Conservation (phyloP, 2,329 filamentous ascomycete species). For the Hypoxylon sp. region DNA sequence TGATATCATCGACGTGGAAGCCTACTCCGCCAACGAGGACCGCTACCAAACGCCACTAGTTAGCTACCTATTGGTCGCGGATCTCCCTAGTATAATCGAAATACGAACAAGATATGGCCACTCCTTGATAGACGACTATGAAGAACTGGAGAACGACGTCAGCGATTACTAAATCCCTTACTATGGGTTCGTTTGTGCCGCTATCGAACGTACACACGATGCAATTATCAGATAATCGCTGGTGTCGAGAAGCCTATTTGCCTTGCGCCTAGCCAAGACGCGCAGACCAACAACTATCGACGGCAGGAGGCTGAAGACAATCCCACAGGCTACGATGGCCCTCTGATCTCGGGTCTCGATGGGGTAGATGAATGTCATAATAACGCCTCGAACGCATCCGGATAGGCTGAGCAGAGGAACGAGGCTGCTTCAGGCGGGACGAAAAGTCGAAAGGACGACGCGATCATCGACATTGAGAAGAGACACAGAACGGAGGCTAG, state of each 20-base stretch:
- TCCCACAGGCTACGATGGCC: slow-evolving; percentile 38
- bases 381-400: slow-evolving; percentile 30
- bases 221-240: slow-evolving; percentile 47
- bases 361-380: slow-evolving; percentile 44
- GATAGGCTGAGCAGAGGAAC: slow-evolving; percentile 3
- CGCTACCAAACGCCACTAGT: slow-evolving; percentile 29
- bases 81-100: neutral
- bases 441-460: slow-evolving; percentile 7
- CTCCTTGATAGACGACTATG: slow-evolving; percentile 36
- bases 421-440: slow-evolving; percentile 9
- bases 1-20: slow-evolving; percentile 41
- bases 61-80: slow-evolving; percentile 8
- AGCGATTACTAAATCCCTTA: neutral
- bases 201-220: slow-evolving; percentile 41
- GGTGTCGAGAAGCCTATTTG: slow-evolving; percentile 42
- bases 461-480: slow-evolving; percentile 14
- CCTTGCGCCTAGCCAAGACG: slow-evolving; percentile 43
- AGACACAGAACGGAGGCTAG: neutral
- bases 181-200: neutral
- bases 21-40: slow-evolving; percentile 45
- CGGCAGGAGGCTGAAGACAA: slow-evolving; percentile 43
- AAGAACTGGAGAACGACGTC: slow-evolving; percentile 24
- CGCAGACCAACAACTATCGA: slow-evolving; percentile 41
- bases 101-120: slow-evolving; percentile 40
- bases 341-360: slow-evolving; percentile 41